Evolutionary conservation across 2,329 filamentous ascomycete species (phyloP), one percentile per base, ranked within the genome.

Genomic region (Xylaria multiplex): DNA sequence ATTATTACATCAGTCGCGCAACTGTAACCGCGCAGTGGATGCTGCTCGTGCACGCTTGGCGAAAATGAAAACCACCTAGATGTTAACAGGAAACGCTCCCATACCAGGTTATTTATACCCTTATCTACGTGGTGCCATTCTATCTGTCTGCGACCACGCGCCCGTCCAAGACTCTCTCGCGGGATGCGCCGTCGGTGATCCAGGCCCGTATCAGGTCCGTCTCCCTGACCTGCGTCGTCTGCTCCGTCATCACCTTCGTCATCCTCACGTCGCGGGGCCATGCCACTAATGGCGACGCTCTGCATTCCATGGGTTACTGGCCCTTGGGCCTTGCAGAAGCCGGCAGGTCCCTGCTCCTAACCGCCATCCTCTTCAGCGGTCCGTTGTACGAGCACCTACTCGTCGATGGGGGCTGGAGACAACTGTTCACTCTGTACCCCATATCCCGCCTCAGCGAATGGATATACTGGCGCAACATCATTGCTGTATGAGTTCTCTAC

Each of bases 111-210:
- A 79, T 90, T 68, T 97, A 96, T 80, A 97, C 93, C n/a, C 79
- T 93, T 72, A 81, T 93, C 81, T 99, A 98, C 81, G 92, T 99
- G 73, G 82, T 92, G 3, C 95, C 96, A 27, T 93, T 98, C 79
- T 97, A 99, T 82, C 84, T 95, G 69, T 96, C 91, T 22, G 79
- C 88, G 3, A 85, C 88, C 22, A 96, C 95, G 5, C 88, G 94
- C 59, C 93, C 94, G 6, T 96, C 93, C 7, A 86, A 88, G 30
- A 88, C 85, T 61, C 86, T 96, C 32, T 92, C 92, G 67, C 90
- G 96, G 76, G 94, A 98, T 86, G 91, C 93, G 32, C 93, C 94
- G 9, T 90, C 91, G 11, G 93, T 96, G 57, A 98, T 99, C 80
- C 90, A 90, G 72, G 92, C 93, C 64, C 90, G 96, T 72, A 91